These are phyloP conservation scores for Panicum virgatum DNA, from an alignment of 202 grass and related monocot species.

Conservation along the genomic window DNA sequence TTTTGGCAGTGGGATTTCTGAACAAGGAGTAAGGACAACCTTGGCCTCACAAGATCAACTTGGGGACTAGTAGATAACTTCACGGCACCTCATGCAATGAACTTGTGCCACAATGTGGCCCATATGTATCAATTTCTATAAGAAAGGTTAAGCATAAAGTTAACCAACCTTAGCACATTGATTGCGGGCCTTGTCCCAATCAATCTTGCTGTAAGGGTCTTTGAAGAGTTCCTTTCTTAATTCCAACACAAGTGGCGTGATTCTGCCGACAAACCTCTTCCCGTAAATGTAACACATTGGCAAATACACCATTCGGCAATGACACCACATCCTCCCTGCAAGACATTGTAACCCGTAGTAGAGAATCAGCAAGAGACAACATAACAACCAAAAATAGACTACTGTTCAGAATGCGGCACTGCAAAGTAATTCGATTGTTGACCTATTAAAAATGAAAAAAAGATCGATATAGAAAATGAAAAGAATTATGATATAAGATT, in stretches of 20 bases:
- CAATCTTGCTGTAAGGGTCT: slow-evolving; percentile 57
- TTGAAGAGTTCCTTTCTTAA: slow-evolving; percentile 83
- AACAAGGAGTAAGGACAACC: not conserved
- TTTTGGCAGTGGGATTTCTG: slow-evolving; percentile 11
- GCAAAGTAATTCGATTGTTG: not conserved
- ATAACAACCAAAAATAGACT: slow-evolving; percentile 15
- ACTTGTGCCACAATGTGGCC: not conserved
- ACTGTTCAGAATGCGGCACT: not conserved
- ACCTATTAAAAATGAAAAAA: not conserved
- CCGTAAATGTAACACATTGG: slow-evolving; percentile 96
- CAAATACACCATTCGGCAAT: slow-evolving; percentile 94
- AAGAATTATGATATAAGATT: not conserved
- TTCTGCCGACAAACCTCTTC: slow-evolving; percentile 83
- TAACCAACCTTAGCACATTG: slow-evolving; percentile 85
- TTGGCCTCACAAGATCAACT: not conserved
- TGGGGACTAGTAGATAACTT: not conserved
- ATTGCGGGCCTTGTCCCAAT: slow-evolving; percentile 90
- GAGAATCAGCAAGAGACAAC: slow-evolving; percentile 16
- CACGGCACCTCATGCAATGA: not conserved
- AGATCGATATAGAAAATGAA: not conserved
- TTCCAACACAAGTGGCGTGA: slow-evolving; percentile 62
- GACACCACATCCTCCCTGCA: slow-evolving; percentile 92
- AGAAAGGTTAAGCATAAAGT: slow-evolving; percentile 14
- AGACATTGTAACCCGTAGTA: not conserved
- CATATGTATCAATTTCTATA: slow-evolving; percentile 2